Conservation (phyloP, 306 rosid genomes). For the Quercus bicolor region DNA sequence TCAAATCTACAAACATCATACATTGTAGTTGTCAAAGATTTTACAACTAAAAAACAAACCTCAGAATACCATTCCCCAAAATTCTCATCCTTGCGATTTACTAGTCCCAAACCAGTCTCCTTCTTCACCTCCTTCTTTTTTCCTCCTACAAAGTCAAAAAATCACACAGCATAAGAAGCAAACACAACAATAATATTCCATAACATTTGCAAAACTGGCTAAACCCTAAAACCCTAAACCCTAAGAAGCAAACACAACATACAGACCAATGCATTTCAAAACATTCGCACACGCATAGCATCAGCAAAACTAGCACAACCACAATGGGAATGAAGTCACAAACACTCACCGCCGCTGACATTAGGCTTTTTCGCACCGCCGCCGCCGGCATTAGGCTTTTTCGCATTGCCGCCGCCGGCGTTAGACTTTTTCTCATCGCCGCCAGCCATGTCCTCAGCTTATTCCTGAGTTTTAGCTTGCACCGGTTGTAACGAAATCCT, state of each 20-base stretch:
- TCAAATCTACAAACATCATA: not conserved
- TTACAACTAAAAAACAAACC: slow-evolving; percentile 34
- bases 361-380: not conserved
- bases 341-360: not conserved
- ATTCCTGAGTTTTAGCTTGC: not conserved
- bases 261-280: not conserved
- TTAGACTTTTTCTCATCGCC: not conserved
- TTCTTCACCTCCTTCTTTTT: slow-evolving; percentile 97
- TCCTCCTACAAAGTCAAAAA: slow-evolving; percentile 39
- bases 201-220: too few relatives aligned
- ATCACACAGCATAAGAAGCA: not conserved
- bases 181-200: not conserved
- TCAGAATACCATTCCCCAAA: slow-evolving; percentile 99
- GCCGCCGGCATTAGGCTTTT: too few relatives aligned
- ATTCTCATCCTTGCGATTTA: slow-evolving; percentile 74
- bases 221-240: too few relatives aligned
- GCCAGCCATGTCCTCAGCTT: not conserved
- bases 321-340: not conserved
- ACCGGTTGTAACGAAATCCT: too few relatives aligned
- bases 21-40: not conserved
- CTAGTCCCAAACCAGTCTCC: slow-evolving; percentile 84
- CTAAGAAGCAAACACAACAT: not conserved
- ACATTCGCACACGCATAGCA: not conserved
- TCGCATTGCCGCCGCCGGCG: not conserved
- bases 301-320: not conserved